A percentile compares a stretch with the other conserved stretches of the same genome.
phyloP scores from a whole-genome alignment of 352 stramenopile species.

The Halophytophthora polymorphica region DNA sequence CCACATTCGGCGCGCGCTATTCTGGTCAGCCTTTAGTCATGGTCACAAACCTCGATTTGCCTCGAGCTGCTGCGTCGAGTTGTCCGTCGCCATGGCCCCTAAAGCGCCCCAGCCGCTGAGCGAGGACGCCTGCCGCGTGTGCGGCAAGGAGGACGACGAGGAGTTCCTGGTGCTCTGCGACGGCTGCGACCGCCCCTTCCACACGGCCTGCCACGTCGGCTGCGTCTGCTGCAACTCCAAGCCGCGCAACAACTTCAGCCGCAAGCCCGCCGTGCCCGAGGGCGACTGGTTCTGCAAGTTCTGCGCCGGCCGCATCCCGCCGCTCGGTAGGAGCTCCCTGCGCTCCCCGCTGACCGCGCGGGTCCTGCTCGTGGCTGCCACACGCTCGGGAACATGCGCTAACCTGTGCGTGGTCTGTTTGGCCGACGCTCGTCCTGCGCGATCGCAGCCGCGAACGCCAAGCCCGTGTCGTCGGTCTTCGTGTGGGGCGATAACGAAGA shows the following conservation, averaged over 20 bases:
- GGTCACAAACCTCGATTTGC: conserved; percentile 7
- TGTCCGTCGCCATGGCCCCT: conserved; percentile 17
- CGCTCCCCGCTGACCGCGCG: not conserved
- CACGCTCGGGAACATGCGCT: too few species aligned
- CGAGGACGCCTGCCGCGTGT: conserved; percentile 79
- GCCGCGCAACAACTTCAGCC: conserved; percentile 74
- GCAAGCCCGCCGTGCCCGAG: conserved; percentile 70
- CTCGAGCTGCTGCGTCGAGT: conserved; percentile 1
- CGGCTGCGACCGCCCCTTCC: conserved; percentile 72
- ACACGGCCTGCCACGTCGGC: conserved; percentile 68
- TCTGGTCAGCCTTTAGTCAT: too few species aligned
- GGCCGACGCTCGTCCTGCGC: conserved; percentile 1
- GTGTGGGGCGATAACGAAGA: conserved; percentile 81
- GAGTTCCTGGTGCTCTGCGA: conserved; percentile 80
- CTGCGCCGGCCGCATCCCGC: conserved; percentile 56
- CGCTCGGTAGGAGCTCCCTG: conserved; percentile 31
- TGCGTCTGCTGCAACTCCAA: conserved; percentile 79
- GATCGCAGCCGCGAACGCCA: conserved; percentile 30
- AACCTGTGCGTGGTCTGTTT: conserved; percentile 3
- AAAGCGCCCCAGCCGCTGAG: conserved; percentile 32
- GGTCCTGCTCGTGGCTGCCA: not conserved
- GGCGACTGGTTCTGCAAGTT: conserved; percentile 89
- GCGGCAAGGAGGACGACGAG: conserved; percentile 69
- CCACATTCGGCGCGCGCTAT: not conserved
- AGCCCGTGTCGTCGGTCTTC: conserved; percentile 56